These are phyloP conservation scores for Daldinia grandis DNA, from an alignment of 495 filamentous ascomycete genomes.

Conservation along the genomic window DNA sequence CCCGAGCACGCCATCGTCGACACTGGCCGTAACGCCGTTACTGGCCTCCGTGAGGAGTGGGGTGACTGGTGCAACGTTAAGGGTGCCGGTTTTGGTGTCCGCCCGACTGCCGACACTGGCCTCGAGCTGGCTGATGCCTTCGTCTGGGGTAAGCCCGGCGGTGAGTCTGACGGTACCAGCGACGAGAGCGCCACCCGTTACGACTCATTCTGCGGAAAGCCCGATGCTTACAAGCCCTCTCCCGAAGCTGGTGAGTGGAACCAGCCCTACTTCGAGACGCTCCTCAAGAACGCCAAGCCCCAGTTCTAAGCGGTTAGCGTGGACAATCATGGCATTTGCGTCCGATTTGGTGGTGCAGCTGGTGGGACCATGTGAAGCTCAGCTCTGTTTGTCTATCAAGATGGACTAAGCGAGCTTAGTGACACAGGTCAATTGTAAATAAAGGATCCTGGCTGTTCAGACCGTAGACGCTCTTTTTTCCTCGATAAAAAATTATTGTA, in stretches of 20 bases:
- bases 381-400: conserved; percentile 1
- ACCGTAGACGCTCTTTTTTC: conserved; percentile 32
- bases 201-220: conserved; percentile 74
- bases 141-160: conserved; percentile 87
- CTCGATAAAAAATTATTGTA: conserved; percentile 26
- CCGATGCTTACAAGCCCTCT: conserved; percentile 69
- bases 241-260: conserved; percentile 83
- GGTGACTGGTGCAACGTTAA: conserved; percentile 89
- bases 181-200: conserved; percentile 69
- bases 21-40: conserved; percentile 71
- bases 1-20: conserved; percentile 79
- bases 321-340: conserved; percentile 11
- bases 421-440: conserved; percentile 15
- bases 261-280: conserved; percentile 78
- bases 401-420: conserved; percentile 7
- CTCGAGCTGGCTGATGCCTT: conserved; percentile 73
- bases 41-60: conserved; percentile 72
- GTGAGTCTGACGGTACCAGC: conserved; percentile 81
- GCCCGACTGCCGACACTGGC: conserved; percentile 70
- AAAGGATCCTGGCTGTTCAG: conserved; percentile 26
- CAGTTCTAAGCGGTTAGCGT: conserved; percentile 47
- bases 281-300: conserved; percentile 74
- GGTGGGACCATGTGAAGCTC: conserved; percentile 6
- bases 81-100: conserved; percentile 76
- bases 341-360: conserved; percentile 27